Base-by-base conservation (phyloP, 2,329 filamentous ascomycete species). In the Didymella keratinophila region DNA sequence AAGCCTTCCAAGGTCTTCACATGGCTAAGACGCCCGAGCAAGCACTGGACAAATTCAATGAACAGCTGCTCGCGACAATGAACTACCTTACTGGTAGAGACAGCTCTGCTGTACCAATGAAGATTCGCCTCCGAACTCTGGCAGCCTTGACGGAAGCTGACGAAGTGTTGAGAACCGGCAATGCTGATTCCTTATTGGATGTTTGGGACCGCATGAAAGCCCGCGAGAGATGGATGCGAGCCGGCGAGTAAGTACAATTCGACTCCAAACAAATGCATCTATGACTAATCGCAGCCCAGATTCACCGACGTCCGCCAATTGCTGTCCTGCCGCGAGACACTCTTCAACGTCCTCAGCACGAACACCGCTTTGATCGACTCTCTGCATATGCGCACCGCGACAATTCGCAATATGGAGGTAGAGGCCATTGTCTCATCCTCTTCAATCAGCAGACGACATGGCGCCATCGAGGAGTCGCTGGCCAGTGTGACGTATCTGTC, bases 401-500 rank as follows among this genome's bases (percentile, higher is more conserved):
- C 90, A 51, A 84, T 89, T 16, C 87, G 89, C 36, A 80, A 90
- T 6, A 82, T 91, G 44, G 91, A 98, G 76, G 86, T 93, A 3
- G 86, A 90, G 61, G 86, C 88, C n/a, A 86, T 96, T 68, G 81
- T 96, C 3, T 82, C 89, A 43, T 89, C 92, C 7, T 90, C 94
- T 0, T 81, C 83, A 5, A 85, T 96, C 23, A 91, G 91, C 66
- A 86, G 93, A 44, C 89, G 88, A 63, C 93, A 97, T 68, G 88
- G 89, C 60, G 89, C 90, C 4, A 85, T 90, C 1, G 93, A 98
- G 72, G 93, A 96, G 68, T 94, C 93, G 0, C 79, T 99, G 25
- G 93, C 93, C 63, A 87, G 93, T 12, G 90, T 93, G 12, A 95
- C 93, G 2, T 88, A 89, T 25, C 82, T 99, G n/a, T 90, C 87